Conservation (phyloP, 1,284 basidiomycete species). For the Paramarasmius palmivorus region DNA sequence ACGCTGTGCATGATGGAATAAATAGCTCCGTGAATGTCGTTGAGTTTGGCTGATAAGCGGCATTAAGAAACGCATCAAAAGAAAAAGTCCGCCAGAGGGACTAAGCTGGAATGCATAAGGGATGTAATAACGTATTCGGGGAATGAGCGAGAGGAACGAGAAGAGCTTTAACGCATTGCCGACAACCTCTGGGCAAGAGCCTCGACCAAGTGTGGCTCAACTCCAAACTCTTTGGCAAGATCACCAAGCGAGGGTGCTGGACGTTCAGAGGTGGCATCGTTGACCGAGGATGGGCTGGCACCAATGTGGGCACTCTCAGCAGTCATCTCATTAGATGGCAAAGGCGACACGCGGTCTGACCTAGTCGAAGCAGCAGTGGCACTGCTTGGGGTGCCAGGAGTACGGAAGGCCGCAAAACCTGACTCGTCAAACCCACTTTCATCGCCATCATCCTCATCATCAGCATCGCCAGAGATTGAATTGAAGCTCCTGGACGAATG, state of each 20-base stretch:
- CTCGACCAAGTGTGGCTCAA: slow-evolving; percentile 67
- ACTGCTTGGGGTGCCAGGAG: slow-evolving; percentile 13
- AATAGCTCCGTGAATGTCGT: too few relatives aligned
- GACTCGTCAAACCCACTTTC: slow-evolving; percentile 7
- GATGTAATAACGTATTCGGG: too few relatives aligned
- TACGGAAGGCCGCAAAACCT: slow-evolving; percentile 3
- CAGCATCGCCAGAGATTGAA: slow-evolving; percentile 14
- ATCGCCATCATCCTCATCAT: slow-evolving; percentile 19
- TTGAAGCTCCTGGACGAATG: slow-evolving; percentile 5
- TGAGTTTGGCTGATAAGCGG: too few relatives aligned
- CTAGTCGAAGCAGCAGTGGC: slow-evolving; percentile 10
- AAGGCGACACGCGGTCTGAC: background rate
- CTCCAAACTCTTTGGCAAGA: slow-evolving; percentile 71
- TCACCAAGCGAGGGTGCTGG: slow-evolving; percentile 38
- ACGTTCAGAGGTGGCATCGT: slow-evolving; percentile 9
- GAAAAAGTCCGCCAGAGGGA: too few relatives aligned
- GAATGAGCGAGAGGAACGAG: background rate
- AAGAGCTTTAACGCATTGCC: background rate
- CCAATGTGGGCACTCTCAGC: background rate
- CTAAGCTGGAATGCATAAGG: too few relatives aligned
- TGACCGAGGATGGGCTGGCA: slow-evolving; percentile 7
- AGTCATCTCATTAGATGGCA: background rate
- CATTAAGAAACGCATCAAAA: too few relatives aligned
- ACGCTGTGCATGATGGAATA: too few relatives aligned
- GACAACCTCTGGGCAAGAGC: slow-evolving; percentile 63